Evolutionary conservation across 306 rosid genomes (phyloP), one percentile per base, ranked within the genome.

Genomic region (cucumber (Cucumis sativus)): DNA sequence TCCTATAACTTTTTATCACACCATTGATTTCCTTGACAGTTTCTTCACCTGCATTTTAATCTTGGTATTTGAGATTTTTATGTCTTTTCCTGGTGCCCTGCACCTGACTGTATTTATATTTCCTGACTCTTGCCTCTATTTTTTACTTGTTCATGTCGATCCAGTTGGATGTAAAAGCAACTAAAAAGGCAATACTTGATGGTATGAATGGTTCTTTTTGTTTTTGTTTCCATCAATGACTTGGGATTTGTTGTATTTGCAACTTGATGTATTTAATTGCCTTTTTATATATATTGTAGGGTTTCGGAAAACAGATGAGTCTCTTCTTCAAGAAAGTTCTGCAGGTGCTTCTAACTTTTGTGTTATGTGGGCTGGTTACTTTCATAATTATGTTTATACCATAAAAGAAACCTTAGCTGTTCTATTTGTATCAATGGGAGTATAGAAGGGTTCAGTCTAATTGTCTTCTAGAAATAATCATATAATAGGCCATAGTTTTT

Each of bases 101-200:
- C 56, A 47, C 76, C 60, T 8, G 14, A 71, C 60, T 8, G 35
- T 35, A 33, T 45, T 51, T 13, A 11, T 15, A 75, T 57, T 37
- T 35, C 21, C 71, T 67, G 60, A 76, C 77, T 65, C 4, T 12
- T 47, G 57, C 39, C 39, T 82, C 20, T 57, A 10, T 64, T 64
- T 77, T 77, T 71, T 78, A 43, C 68, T 79, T 74, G 78, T 20
- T 78, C 65, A 20, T 79, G 71, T 74, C 78, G 51, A 87, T 82
- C 77, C 97, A 93, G 98, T 82, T 89, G 86, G 91, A 93, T 83
- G 85, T 86, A 77, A 93, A 89, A 87, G 85, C 85, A 15, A 88
- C 98, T 60, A 93, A 85, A 86, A 85, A 86, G 84, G 93, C 98
- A 54, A 91, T 93, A 77, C 87, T 91, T 28, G 96, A 89, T 77